Percentiles rank a stretch among this genome's conserved stretches.
Evolutionary conservation across 176 grass and related monocot genomes (phyloP).

Genomic region (Musa itinerans): DNA sequence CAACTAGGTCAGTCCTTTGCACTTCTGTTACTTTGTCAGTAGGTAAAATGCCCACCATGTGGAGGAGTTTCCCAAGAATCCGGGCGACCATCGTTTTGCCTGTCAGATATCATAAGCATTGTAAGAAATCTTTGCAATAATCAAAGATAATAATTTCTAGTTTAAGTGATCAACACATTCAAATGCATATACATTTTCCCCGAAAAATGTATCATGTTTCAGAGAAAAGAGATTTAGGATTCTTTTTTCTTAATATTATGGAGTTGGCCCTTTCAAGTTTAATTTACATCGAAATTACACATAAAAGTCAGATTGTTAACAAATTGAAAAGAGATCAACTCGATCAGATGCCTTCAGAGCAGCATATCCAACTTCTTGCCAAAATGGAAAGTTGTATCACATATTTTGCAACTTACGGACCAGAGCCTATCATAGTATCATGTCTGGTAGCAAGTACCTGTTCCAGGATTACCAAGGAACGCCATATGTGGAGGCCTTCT

Average conservation of each 20-base stretch:
- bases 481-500: constrained; percentile 93
- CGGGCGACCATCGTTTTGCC: constrained; percentile 99
- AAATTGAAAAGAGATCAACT: constrained; percentile 2
- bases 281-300: too few relatives aligned
- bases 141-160: too few relatives aligned
- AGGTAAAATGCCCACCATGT: constrained; percentile 75
- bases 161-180: too few relatives aligned
- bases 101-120: constrained; percentile 23
- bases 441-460: constrained; percentile 40
- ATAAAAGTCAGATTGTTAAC: background rate
- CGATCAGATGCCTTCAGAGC: background rate
- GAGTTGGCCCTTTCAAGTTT: too few relatives aligned
- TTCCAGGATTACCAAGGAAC: constrained; percentile 95
- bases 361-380: background rate
- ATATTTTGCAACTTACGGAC: background rate
- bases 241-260: too few relatives aligned
- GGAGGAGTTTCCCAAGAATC: constrained; percentile 83
- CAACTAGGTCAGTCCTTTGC: constrained; percentile 95
- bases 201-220: too few relatives aligned
- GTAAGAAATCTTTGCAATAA: too few relatives aligned
- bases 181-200: too few relatives aligned
- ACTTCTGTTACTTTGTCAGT: constrained; percentile 94
- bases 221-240: too few relatives aligned
- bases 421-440: too few relatives aligned
- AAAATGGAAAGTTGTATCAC: background rate